A percentile compares a stretch with the other conserved stretches of the same genome.
These are phyloP conservation scores for Zygosaccharomyces pseudorouxii DNA, from an alignment of 805 yeast species.

Conservation along the genomic window DNA sequence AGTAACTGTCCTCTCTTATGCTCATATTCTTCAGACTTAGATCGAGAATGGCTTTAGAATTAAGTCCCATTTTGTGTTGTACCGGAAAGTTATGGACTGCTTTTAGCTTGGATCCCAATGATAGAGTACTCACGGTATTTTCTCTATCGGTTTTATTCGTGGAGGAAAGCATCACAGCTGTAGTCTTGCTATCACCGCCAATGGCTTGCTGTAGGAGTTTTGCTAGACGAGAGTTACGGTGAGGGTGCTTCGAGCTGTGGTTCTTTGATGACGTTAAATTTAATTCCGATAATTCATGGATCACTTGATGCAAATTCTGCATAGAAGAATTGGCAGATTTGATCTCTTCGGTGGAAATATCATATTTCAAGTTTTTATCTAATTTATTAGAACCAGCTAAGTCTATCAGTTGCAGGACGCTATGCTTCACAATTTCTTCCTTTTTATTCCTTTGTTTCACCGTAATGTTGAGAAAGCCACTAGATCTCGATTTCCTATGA, in stretches of 20 bases:
- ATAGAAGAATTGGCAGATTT: slow-evolving; percentile 77
- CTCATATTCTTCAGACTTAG: slow-evolving; percentile 46
- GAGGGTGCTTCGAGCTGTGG: slow-evolving; percentile 39
- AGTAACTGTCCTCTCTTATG: slow-evolving; percentile 27
- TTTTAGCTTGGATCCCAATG: slow-evolving; percentile 74
- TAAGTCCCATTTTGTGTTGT: slow-evolving; percentile 47
- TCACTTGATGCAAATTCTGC: slow-evolving; percentile 74
- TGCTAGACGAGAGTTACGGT: slow-evolving; percentile 74
- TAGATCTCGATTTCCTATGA: slow-evolving; percentile 70
- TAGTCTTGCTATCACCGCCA: slow-evolving; percentile 79
- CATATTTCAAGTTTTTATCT: slow-evolving; percentile 49
- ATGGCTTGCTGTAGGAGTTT: slow-evolving; percentile 72
- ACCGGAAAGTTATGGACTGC: slow-evolving; percentile 51
- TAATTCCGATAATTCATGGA: slow-evolving; percentile 56
- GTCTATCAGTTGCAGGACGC: slow-evolving; percentile 70
- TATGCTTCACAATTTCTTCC: slow-evolving; percentile 35
- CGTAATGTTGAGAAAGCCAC: slow-evolving; percentile 68
- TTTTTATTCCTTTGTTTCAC: slow-evolving; percentile 54
- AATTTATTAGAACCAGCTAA: slow-evolving; percentile 72
- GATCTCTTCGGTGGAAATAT: slow-evolving; percentile 74
- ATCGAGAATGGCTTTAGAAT: slow-evolving; percentile 38
- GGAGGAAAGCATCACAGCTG: slow-evolving; percentile 69
- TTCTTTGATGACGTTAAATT: background rate
- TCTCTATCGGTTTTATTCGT: slow-evolving; percentile 50
- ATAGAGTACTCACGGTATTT: slow-evolving; percentile 66